Evolutionary conservation across 495 filamentous ascomycete species (phyloP).

Genomic region (Astrothelium macrocarpum): DNA sequence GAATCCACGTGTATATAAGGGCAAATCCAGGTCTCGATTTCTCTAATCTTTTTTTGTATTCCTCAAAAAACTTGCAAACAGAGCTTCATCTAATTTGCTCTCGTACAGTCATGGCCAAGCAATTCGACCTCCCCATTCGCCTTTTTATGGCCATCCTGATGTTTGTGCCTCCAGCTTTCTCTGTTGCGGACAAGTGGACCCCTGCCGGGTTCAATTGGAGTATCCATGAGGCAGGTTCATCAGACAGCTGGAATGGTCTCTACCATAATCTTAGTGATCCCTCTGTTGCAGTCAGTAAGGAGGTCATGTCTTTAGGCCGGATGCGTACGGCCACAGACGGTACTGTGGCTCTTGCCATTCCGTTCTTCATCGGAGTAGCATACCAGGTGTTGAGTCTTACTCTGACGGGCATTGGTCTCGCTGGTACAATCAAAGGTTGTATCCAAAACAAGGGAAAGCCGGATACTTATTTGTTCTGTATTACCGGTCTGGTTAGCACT

Average conservation of each 20-base stretch:
- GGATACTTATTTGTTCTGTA: neutral
- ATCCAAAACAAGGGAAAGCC: neutral
- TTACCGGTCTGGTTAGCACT: neutral
- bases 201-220: neutral
- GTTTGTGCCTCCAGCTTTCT: neutral
- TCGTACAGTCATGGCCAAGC: neutral
- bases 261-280: neutral
- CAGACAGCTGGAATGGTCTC: neutral
- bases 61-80: neutral
- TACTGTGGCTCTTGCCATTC: neutral
- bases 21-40: neutral
- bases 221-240: neutral
- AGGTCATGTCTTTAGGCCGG: neutral
- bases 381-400: neutral
- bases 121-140: neutral
- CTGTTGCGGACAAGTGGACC: neutral
- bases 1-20: neutral
- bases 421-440: neutral
- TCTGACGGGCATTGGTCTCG: neutral
- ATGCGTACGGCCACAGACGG: neutral
- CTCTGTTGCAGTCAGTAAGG: neutral
- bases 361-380: neutral
- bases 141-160: neutral
- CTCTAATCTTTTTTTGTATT: neutral
- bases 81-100: neutral